Conservation (phyloP, 257 asterid genomes). For the Penstemon davidsonii region DNA sequence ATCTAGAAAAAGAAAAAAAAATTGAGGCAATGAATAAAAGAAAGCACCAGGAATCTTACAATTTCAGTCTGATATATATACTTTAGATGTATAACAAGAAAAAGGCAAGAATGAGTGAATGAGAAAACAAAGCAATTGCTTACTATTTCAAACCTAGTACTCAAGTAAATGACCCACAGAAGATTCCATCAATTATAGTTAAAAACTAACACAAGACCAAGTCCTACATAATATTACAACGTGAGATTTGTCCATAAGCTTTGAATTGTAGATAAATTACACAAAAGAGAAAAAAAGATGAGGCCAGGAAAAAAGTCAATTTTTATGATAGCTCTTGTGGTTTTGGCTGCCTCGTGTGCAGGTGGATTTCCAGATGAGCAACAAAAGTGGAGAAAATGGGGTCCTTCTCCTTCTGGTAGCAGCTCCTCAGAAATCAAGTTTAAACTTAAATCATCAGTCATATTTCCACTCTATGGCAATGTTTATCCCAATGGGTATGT, state of each 20-base stretch:
- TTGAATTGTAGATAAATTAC: neutral
- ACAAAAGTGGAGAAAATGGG: conserved; percentile 60
- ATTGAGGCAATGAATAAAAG: neutral
- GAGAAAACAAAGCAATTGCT: conserved; percentile 22
- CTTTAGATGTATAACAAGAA: conserved; percentile 38
- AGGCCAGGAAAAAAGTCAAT: conserved; percentile 29
- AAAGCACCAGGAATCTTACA: conserved; percentile 30
- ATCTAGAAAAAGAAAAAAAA: no score
- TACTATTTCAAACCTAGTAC: conserved; percentile 28
- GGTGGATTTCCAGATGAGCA: conserved; percentile 46
- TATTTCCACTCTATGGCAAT: conserved; percentile 78
- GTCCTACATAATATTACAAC: conserved; percentile 24
- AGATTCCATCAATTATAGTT: conserved; percentile 22
- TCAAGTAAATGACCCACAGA: conserved; percentile 34
- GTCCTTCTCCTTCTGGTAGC: conserved; percentile 44
- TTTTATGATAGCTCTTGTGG: conserved; percentile 36
- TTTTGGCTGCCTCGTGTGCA: conserved; percentile 41
- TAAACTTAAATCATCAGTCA: conserved; percentile 51
- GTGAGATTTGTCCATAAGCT: conserved; percentile 21
- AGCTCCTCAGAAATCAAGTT: conserved; percentile 34
- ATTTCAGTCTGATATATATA: conserved; percentile 24
- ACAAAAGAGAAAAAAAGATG: conserved; percentile 34
- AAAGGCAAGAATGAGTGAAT: conserved; percentile 35
- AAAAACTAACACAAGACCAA: neutral
- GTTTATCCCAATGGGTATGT: conserved; percentile 91